These are phyloP conservation scores for Artemisia annua DNA, from an alignment of 129 eudicot species.

Conservation along the genomic window DNA sequence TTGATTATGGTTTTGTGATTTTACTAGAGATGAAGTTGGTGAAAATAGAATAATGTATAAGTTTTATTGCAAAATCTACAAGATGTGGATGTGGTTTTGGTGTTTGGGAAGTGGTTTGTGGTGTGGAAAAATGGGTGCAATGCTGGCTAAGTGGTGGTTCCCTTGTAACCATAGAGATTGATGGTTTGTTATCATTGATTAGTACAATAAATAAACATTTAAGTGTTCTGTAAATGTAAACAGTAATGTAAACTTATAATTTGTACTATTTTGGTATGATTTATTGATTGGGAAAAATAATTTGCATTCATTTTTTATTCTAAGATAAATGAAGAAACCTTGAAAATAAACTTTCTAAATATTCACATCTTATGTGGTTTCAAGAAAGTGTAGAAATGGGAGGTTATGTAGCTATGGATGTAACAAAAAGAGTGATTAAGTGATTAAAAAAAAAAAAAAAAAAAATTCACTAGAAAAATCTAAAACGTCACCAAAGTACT, in stretches of 20 bases:
- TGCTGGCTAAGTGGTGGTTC: background rate
- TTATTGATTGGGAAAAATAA: background rate
- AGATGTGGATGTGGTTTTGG: background rate
- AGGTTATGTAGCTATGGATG: no score
- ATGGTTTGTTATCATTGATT: slow-evolving; percentile 5
- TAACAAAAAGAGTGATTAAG: no score
- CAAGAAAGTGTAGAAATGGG: no score
- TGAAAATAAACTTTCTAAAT: no score
- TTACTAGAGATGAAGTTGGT: slow-evolving; percentile 4
- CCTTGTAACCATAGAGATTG: slow-evolving; percentile 27
- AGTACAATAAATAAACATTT: background rate
- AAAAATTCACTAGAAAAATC: no score
- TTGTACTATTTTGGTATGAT: background rate
- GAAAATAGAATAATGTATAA: slow-evolving; percentile 21
- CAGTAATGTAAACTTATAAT: background rate
- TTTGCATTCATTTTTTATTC: no score
- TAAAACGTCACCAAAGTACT: no score
- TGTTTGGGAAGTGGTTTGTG: background rate
- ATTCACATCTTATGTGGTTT: no score
- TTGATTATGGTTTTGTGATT: slow-evolving; percentile 17
- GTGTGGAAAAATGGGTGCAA: slow-evolving; percentile 15
- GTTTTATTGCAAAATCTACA: background rate
- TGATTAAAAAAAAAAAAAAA: no score
- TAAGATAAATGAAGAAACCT: no score
- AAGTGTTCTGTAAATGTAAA: background rate